phyloP scores from a whole-genome alignment of 805 yeast genomes.

The Candida insectorum region DNA sequence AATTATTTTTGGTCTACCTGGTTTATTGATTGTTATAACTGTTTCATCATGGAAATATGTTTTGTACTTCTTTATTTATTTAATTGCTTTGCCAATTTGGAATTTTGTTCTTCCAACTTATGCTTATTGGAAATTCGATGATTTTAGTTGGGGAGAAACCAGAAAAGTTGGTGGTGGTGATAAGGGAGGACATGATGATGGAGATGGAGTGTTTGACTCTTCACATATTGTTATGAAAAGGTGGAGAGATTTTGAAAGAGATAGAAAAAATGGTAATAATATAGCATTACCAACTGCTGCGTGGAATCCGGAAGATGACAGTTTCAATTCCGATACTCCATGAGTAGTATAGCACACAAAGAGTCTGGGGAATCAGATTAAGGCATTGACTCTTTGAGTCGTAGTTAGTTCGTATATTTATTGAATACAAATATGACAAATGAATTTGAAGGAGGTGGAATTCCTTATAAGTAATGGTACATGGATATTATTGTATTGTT shows the following conservation, averaged over 20 bases:
- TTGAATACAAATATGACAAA: too few species aligned
- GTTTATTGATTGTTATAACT: constrained; percentile 73
- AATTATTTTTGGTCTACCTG: constrained; percentile 82
- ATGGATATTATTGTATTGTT: too few species aligned
- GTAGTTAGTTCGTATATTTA: too few species aligned
- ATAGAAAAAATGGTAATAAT: constrained; percentile 39
- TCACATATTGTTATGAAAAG: constrained; percentile 84
- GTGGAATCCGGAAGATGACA: constrained; percentile 41
- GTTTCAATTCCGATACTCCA: constrained; percentile 2
- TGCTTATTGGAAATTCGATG: constrained; percentile 94
- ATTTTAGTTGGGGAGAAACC: constrained; percentile 95
- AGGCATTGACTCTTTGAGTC: too few species aligned
- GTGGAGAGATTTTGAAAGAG: constrained; percentile 92
- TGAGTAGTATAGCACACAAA: too few species aligned
- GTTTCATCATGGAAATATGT: constrained; percentile 71
- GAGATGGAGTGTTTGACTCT: constrained; percentile 86
- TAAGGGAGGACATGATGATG: constrained; percentile 63
- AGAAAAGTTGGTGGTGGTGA: constrained; percentile 71
- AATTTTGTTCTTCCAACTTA: constrained; percentile 82
- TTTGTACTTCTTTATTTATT: constrained; percentile 74
- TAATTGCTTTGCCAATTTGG: constrained; percentile 89
- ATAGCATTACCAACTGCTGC: constrained; percentile 35
- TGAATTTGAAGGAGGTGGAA: too few species aligned
- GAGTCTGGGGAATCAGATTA: too few species aligned
- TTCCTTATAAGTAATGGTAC: too few species aligned